phyloP scores from a whole-genome alignment of 257 asterid species.

The Solanum peruvianum region DNA sequence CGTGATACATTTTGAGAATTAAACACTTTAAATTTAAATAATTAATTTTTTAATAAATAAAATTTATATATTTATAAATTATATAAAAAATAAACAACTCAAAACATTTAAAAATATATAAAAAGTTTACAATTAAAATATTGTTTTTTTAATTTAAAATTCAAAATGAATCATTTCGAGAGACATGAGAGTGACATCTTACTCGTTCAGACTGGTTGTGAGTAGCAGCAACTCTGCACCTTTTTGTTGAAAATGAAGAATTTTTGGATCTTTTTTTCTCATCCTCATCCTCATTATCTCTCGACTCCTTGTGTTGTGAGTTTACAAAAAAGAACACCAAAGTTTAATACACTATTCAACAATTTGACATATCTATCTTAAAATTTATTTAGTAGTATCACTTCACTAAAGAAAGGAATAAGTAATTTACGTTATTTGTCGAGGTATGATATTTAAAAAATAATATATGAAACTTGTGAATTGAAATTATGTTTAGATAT shows the following conservation, averaged over 20 bases:
- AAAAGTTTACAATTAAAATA: no score
- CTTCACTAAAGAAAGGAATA: not conserved
- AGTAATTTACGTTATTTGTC: no score
- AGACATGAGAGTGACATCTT: not conserved
- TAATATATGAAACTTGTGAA: no score
- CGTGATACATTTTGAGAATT: no score
- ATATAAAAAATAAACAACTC: no score
- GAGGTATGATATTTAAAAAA: no score
- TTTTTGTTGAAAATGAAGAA: conserved; percentile 43
- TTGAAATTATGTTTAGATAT: no score
- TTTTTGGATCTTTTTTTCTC: conserved; percentile 32
- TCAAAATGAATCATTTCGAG: not conserved
- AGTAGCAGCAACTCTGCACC: conserved; percentile 64
- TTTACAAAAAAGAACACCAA: not conserved
- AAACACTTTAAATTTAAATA: no score
- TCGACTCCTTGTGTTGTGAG: conserved; percentile 26
- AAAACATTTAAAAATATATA: no score
- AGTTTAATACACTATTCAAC: not conserved
- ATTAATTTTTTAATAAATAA: no score
- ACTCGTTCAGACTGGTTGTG: conserved; percentile 86
- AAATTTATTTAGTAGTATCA: not conserved
- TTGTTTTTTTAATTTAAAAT: no score
- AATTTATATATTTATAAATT: no score
- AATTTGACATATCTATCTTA: not conserved
- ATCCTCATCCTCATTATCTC: conserved; percentile 10